Conservation (phyloP, 2,329 filamentous ascomycete genomes). For the Neofusicoccum cordaticola region DNA sequence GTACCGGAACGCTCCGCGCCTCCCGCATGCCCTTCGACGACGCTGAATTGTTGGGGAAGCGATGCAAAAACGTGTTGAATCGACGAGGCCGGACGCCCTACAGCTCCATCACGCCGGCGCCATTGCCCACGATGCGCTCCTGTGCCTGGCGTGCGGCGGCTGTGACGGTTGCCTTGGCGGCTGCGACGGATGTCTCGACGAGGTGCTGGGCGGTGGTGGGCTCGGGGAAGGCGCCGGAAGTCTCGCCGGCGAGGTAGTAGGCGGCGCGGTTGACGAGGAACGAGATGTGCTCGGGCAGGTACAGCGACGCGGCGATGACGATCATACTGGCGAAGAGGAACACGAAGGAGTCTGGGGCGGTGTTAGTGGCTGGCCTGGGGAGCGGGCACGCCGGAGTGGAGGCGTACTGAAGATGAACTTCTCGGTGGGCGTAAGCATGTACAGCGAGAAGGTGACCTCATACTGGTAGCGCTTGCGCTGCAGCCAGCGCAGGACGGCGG, state of each 20-base stretch:
- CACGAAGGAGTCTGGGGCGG: conserved; percentile 73
- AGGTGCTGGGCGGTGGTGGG: neutral
- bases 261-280: conserved; percentile 80
- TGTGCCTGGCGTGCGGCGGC: neutral
- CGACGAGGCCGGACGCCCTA: neutral
- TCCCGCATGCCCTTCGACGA: neutral
- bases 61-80: neutral
- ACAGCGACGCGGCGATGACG: conserved; percentile 81
- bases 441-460: conserved; percentile 92
- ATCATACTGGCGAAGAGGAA: conserved; percentile 87
- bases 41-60: neutral
- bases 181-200: neutral
- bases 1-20: neutral
- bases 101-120: conserved; percentile 10
- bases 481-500: conserved; percentile 73
- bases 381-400: neutral
- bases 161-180: neutral
- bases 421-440: conserved; percentile 95
- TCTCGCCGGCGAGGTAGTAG: conserved; percentile 90
- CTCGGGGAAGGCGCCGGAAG: neutral
- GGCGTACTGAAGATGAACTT: conserved; percentile 93
- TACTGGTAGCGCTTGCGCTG: conserved; percentile 97
- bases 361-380: neutral
- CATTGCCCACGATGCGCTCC: conserved; percentile 4
- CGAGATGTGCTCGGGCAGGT: conserved; percentile 86